Percentiles rank a stretch among this genome's conserved stretches.
phyloP scores from a whole-genome alignment of 495 filamentous ascomycete species.

The Amniculicola lignicola region DNA sequence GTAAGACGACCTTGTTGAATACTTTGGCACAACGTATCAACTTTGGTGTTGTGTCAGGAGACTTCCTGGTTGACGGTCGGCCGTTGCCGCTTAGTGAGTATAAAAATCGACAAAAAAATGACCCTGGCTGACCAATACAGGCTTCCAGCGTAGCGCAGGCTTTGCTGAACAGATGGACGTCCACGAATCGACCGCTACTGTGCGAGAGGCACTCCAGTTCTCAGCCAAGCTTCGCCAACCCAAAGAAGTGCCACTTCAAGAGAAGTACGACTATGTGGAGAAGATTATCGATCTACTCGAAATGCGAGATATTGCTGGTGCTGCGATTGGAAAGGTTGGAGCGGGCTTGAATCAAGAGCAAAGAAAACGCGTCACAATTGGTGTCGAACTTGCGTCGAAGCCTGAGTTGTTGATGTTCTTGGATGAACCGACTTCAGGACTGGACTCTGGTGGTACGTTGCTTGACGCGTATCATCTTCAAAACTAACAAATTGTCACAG shows the following conservation, averaged over 20 bases:
- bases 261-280: constrained; percentile 61
- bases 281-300: constrained; percentile 59
- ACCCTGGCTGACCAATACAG: no score
- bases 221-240: constrained; percentile 58
- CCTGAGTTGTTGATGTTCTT: constrained; percentile 69
- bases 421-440: constrained; percentile 73
- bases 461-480: no score
- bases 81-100: no score
- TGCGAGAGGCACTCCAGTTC: constrained; percentile 61
- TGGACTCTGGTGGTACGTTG: constrained; percentile 64
- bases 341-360: constrained; percentile 58
- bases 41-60: constrained; percentile 53
- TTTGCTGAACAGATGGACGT: constrained; percentile 63
- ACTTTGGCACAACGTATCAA: constrained; percentile 56
- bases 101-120: no score
- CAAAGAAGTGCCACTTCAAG: constrained; percentile 47
- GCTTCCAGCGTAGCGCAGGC: constrained; percentile 45
- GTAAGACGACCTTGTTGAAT: constrained; percentile 68
- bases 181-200: constrained; percentile 57
- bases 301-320: constrained; percentile 44
- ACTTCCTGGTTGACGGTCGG: constrained; percentile 55
- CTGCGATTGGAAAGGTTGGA: constrained; percentile 53
- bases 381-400: constrained; percentile 65
- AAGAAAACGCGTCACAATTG: constrained; percentile 64
- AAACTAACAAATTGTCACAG: no score